Percentiles rank a stretch among this genome's conserved stretches.
Conservation (phyloP, 257 asterid species). For the Linderniella brevidens region DNA sequence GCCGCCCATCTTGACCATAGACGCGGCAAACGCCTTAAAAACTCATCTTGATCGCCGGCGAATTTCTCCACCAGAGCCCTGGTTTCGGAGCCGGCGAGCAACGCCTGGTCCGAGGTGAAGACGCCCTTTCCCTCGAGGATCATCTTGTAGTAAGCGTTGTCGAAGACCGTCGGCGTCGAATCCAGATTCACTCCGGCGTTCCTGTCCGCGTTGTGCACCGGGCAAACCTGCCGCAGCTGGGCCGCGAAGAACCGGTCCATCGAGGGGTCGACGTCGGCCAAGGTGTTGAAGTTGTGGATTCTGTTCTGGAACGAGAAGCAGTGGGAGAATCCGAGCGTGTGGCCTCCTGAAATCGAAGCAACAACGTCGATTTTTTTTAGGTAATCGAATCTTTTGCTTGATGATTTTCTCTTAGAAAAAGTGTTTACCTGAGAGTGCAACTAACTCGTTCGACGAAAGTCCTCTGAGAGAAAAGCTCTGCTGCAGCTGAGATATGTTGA, state of each 20-base stretch:
- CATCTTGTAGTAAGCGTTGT: conserved; percentile 54
- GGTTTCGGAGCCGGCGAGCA: conserved; percentile 28
- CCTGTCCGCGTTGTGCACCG: conserved; percentile 44
- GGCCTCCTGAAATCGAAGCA: conserved; percentile 44
- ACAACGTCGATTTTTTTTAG: too few relatives aligned
- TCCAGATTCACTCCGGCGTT: conserved; percentile 53
- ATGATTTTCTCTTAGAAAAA: background rate
- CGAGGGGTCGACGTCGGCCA: conserved; percentile 38
- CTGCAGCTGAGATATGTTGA: conserved; percentile 54
- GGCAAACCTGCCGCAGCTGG: conserved; percentile 36
- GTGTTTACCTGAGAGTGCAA: conserved; percentile 51
- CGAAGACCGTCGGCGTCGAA: conserved; percentile 42
- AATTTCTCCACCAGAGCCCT: conserved; percentile 39
- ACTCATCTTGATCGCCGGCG: conserved; percentile 37
- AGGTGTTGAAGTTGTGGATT: conserved; percentile 50
- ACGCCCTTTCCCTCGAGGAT: conserved; percentile 52
- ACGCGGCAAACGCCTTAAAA: conserved; percentile 36
- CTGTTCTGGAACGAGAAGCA: conserved; percentile 81
- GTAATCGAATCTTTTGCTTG: background rate
- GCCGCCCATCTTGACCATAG: conserved; percentile 84
- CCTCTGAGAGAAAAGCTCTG: conserved; percentile 80
- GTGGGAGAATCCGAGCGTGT: conserved; percentile 78
- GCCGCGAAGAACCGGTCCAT: conserved; percentile 43
- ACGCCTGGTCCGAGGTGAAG: conserved; percentile 64
- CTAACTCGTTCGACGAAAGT: conserved; percentile 49